These are phyloP conservation scores for Trichosporon sp. DNA, from an alignment of 1,284 basidiomycete species.

Conservation along the genomic window DNA sequence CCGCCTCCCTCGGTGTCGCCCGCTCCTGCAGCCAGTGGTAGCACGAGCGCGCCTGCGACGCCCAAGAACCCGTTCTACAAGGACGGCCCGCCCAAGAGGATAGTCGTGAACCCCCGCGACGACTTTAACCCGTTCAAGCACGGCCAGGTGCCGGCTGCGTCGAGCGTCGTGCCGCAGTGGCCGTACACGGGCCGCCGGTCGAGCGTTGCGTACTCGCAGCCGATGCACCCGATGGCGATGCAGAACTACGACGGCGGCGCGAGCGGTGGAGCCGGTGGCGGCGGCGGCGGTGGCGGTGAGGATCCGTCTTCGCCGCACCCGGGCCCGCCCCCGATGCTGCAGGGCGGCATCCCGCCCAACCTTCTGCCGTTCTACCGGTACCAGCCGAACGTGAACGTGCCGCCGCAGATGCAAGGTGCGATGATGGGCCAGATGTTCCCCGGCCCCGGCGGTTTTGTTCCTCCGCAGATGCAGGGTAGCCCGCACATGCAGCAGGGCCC, in stretches of 20 bases:
- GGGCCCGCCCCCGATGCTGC: constrained; percentile 27
- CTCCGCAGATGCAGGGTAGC: constrained; percentile 28
- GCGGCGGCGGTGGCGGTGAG: constrained; percentile 9
- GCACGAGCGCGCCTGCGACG: constrained; percentile 9
- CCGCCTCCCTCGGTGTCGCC: constrained; percentile 28
- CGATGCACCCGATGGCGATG: constrained; percentile 21
- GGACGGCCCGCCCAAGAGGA: constrained; percentile 64
- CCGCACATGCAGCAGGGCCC: constrained; percentile 23
- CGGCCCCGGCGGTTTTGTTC: constrained; percentile 26
- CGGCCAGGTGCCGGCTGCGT: constrained; percentile 60
- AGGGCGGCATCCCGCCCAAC: constrained; percentile 30
- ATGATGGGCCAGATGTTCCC: constrained; percentile 41
- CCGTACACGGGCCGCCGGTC: constrained; percentile 83
- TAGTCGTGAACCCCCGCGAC: constrained; percentile 76
- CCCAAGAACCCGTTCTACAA: constrained; percentile 79
- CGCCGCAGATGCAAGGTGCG: constrained; percentile 24
- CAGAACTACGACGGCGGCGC: constrained; percentile 4
- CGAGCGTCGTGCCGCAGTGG: constrained; percentile 70
- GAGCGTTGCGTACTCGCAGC: constrained; percentile 58
- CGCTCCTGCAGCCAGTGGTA: constrained; percentile 11
- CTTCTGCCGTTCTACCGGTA: constrained; percentile 36
- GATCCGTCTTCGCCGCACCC: constrained; percentile 21
- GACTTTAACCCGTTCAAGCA: constrained; percentile 90
- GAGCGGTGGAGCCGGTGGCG: not conserved
- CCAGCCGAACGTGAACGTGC: constrained; percentile 31